Evolutionary conservation across 768 basidiomycete species (phyloP).

Genomic region (Mycena maculata): DNA sequence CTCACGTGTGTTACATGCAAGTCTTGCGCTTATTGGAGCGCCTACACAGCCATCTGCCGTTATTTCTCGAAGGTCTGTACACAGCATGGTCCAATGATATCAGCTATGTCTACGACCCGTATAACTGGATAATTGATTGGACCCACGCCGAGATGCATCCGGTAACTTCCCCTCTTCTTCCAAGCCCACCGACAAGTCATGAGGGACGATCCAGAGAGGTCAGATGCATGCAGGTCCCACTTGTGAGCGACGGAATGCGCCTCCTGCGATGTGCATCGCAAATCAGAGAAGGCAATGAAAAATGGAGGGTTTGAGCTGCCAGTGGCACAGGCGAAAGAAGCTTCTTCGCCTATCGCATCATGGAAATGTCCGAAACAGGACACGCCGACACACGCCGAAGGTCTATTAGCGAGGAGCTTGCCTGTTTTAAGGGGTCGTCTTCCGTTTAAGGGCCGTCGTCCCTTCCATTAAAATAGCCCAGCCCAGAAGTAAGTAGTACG

Average conservation of each 20-base stretch:
- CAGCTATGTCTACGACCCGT: not conserved
- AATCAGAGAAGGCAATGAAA: not conserved
- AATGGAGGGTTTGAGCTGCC: not conserved
- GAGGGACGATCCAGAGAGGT: not conserved
- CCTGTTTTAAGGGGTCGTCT: not conserved
- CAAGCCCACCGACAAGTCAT: constrained; percentile 3
- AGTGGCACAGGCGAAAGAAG: constrained; percentile 20
- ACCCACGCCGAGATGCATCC: constrained; percentile 12
- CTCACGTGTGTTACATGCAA: not conserved
- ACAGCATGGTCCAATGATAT: too few species aligned
- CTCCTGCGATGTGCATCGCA: constrained; percentile 4
- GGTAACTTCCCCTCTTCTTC: not conserved
- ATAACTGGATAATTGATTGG: not conserved
- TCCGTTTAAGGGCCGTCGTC: too few species aligned
- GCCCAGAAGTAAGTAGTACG: too few species aligned
- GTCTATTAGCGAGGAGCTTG: not conserved
- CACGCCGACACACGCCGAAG: not conserved
- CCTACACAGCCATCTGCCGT: constrained; percentile 3
- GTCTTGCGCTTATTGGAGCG: not conserved
- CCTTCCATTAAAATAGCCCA: not conserved
- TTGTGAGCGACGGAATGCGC: not conserved
- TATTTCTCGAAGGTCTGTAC: not conserved
- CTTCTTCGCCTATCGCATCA: not conserved
- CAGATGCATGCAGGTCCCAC: not conserved
- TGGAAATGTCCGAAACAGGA: not conserved